phyloP scores from a whole-genome alignment of 352 stramenopile species.

The Pythium periplocum region DNA sequence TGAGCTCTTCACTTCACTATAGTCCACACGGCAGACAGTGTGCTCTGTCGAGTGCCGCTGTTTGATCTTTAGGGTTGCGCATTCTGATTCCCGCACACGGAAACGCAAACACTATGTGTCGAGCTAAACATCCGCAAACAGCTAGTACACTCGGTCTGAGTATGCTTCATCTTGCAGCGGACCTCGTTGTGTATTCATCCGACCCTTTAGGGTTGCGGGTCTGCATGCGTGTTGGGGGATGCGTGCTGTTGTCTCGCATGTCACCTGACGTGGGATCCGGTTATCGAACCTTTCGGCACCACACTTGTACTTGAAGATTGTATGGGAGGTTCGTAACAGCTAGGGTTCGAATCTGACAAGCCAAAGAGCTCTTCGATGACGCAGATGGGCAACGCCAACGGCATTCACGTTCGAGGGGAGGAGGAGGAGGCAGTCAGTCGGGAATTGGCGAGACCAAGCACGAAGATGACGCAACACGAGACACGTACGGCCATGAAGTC shows the following conservation, averaged over 20 bases:
- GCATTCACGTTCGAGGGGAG: too few species aligned
- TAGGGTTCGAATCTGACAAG: neutral
- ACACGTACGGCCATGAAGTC: conserved; percentile 74
- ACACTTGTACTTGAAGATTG: neutral
- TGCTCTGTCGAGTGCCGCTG: too few species aligned
- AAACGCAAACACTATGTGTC: neutral
- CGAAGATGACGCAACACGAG: conserved; percentile 42
- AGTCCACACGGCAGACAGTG: too few species aligned
- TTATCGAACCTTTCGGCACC: neutral
- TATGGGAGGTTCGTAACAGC: neutral
- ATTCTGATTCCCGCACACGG: neutral
- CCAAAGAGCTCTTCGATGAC: neutral
- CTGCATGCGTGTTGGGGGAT: neutral
- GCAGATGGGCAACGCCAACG: too few species aligned
- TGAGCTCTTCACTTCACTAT: too few species aligned
- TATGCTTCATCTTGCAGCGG: neutral
- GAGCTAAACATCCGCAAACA: too few species aligned
- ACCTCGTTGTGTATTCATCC: neutral
- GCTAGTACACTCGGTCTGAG: too few species aligned
- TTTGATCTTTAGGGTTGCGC: too few species aligned
- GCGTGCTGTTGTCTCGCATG: neutral
- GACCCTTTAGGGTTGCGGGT: neutral
- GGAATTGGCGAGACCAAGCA: neutral
- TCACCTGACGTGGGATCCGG: neutral
- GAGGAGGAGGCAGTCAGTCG: too few species aligned